A percentile compares a stretch with the other conserved stretches of the same genome.
Conservation (phyloP, 805 yeast genomes). For the Yarrowia sp. region DNA sequence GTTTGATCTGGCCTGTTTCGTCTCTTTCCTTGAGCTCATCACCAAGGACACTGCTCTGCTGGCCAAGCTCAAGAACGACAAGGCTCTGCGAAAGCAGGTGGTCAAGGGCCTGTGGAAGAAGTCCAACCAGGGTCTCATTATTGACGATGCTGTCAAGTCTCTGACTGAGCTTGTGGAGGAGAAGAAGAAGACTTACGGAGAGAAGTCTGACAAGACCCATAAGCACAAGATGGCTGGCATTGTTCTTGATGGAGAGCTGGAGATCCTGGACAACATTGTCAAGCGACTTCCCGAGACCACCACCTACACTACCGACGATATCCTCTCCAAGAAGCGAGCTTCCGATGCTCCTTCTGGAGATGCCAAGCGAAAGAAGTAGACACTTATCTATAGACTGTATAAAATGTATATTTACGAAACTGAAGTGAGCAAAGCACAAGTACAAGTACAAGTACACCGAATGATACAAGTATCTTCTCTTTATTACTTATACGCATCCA, state of each 20-base stretch:
- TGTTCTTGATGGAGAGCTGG: conserved; percentile 24
- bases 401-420: not conserved
- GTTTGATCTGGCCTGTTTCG: conserved; percentile 39
- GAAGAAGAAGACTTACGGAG: conserved; percentile 19
- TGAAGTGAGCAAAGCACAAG: too few relatives aligned
- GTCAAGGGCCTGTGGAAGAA: conserved; percentile 39
- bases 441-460: too few relatives aligned
- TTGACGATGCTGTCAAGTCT: conserved; percentile 39
- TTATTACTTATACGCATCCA: too few relatives aligned
- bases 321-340: conserved; percentile 23
- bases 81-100: conserved; percentile 29
- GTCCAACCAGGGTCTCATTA: conserved; percentile 40
- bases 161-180: not conserved
- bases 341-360: conserved; percentile 1
- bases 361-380: conserved; percentile 23
- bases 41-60: conserved; percentile 11
- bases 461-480: too few relatives aligned
- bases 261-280: conserved; percentile 22
- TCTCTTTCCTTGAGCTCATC: conserved; percentile 16
- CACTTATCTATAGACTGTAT: not conserved
- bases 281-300: conserved; percentile 22
- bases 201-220: conserved; percentile 15
- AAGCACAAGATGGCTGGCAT: conserved; percentile 12
- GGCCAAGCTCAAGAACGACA: conserved; percentile 12
- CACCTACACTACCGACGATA: conserved; percentile 13